phyloP scores from a whole-genome alignment of 441 rosid species.

The Pelargonium australe region DNA sequence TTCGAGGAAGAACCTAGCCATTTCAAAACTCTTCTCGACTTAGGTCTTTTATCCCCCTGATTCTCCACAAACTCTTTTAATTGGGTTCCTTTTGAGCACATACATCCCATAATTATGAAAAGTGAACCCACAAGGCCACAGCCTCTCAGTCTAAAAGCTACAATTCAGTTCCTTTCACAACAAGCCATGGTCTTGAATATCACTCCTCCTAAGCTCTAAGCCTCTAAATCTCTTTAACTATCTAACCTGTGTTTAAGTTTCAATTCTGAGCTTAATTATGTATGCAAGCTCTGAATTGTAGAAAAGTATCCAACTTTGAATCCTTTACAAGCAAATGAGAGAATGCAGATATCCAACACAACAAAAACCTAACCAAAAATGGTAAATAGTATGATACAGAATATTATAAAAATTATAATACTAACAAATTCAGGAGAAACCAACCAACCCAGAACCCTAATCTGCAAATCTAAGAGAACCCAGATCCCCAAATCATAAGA shows the following conservation, averaged over 20 bases:
- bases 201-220: neutral
- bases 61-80: neutral
- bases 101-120: neutral
- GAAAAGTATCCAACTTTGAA: neutral
- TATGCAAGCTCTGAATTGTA: neutral
- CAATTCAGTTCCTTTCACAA: neutral
- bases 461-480: neutral
- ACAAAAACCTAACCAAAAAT: neutral
- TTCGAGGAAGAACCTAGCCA: neutral
- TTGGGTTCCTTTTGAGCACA: neutral
- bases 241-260: neutral
- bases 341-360: neutral
- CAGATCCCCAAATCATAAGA: neutral
- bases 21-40: neutral
- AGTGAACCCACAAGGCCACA: neutral
- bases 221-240: neutral
- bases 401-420: too few relatives aligned
- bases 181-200: neutral
- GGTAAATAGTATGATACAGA: neutral
- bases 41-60: neutral
- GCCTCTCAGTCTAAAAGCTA: neutral
- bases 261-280: neutral
- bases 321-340: neutral
- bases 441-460: neutral
- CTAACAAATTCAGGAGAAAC: neutral